Evolutionary conservation across 2,329 filamentous ascomycete genomes (phyloP), one percentile per base, ranked within the genome.

Genomic region (Epichloe hybrida): DNA sequence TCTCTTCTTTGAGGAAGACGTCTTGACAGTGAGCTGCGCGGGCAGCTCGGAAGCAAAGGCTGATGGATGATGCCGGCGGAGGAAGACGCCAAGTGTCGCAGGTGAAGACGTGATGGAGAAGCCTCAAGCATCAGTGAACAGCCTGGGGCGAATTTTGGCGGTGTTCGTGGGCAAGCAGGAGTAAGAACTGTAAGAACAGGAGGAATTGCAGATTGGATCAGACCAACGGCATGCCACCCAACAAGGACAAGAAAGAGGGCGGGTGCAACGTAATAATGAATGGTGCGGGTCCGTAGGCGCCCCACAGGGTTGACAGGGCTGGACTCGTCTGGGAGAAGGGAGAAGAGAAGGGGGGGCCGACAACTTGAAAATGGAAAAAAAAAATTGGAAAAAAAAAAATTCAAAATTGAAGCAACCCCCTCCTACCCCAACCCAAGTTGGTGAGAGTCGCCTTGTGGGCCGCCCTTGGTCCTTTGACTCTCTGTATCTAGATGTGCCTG

Each of bases 1-100:
- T 74, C 80, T 76, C 80, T 83, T 84, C 79, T 83, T 84, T 76
- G 71, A 74, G 72, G 79, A 83, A 80, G 80, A 83, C 80, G 80
- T 84, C 69, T 76, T 84, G 80, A 77, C 73, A 66, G 74, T 70
- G 80, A 83, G 80, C 80, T 82, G 79, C 80, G 66, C 66, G 59
- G 61, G 77, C 77, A 81, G 77, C 77, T 81, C 77, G 68, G 61
- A 62, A 57, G 47, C 44, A 41, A 49, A 53, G 37, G 51, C 43
- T 23, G 48, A 45, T 43, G 50, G 48, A 48, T 49, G 34, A 39
- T 50, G 36, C 15, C 34, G 50, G 48, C 36, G 34, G 35, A 53
- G 41, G 27, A 45, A 55, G 20, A 39, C 31, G 41, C 40, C 48
- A 17, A 50, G 49, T 39, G 37, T 40, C 7, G 39, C 12, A 36